Evolutionary conservation across 164 flowering plant genomes (phyloP), one percentile per base, ranked within the genome.

Genomic region (Brasenia schreberi): DNA sequence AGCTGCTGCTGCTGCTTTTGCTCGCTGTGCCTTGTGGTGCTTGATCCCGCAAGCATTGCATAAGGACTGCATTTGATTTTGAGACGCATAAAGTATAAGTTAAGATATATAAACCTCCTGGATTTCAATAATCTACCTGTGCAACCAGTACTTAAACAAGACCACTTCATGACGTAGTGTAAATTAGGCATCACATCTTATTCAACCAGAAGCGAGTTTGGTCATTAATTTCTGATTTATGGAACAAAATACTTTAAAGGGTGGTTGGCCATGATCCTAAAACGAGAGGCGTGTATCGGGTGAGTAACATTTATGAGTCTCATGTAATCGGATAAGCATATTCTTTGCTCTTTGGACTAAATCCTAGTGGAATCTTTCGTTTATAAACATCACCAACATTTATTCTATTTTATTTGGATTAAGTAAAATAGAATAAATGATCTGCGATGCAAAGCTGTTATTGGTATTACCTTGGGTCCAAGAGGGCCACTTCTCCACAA

Each of bases 11-110:
- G 62, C 62, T 16, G 62, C 63, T 19, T n/a, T 60, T 1, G 63
- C 63, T 5, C 63, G 63, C n/a, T 9, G 11, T 60, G 63, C 63
- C 63, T 60, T 60, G 19, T 19, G 19, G 19, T 60, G 63, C 64
- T 67, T 67, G 43, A 72, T 72, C 33, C 74, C 74, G 67, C 74
- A 72, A 59, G 74, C 74, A 67, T 67, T 72, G 56, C 74, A 64
- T 18, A 72, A 60, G 17, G 74, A 67, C 74, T 72, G 65, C 64
- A 64, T 16, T 9, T 16, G 63, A 19, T 18, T 18, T n/a, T 9
- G 6, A 19, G 27, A 19, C 19, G 9, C 9, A 19, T 9, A n/a
- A 18, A 60, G n/a, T 1, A 9, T 60, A 18, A 60, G 63, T 60
- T 60, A n/a, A 5, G 63, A 12, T 11, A 11, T 56, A 56, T n/a